Base-by-base conservation (phyloP, 2,329 filamentous ascomycete genomes). In the Trichophyton verrucosum region DNA sequence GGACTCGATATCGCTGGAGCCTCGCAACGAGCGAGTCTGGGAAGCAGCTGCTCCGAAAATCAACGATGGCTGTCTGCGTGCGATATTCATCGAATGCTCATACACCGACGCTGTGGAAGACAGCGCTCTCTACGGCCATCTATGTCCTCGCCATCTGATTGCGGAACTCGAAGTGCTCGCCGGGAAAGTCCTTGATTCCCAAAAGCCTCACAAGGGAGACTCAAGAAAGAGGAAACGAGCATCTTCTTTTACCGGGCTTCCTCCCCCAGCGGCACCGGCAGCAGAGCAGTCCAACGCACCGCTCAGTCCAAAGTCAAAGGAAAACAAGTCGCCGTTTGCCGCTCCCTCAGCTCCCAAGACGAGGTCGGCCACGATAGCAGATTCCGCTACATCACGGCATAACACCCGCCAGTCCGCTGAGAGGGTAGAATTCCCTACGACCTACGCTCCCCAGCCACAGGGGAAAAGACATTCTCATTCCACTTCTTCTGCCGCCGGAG, bases 41-140 rank as follows among this genome's bases (percentile, higher is more conserved):
- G 81, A 84, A 65, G 88, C 94, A 68, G 92, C 92, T 0, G 92
- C 91, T 0, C 87, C 87, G 7, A 96, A 95, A 70, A 85, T 99
- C 27, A 87, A 80, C 0, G 76, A 80, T 0, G 89, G 89, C 1
- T 79, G 81, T 3, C 80, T 99, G 0, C 82, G 80, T 0, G 92
- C 87, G 9, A 87, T 99, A 11, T 92, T 97, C 70, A 95, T 99
- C 67, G 94, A 99, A 77, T 97, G 92, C 73, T 95, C 89, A 64
- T 99, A 92, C 72, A 88, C 90, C 63, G 87, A 96, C 71, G 82
- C 83, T 6, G 87, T 91, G 68, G 80, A 83, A 22, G 86, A 94
- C 63, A 85, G 87, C 57, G 82, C 86, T 0, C 79, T 99, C 0
- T 99, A 91, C 65, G 94, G 94, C 0, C 94, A 99, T 68, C 78